These are phyloP conservation scores for Pythium aquatile DNA, from an alignment of 352 stramenopile species.

Conservation along the genomic window DNA sequence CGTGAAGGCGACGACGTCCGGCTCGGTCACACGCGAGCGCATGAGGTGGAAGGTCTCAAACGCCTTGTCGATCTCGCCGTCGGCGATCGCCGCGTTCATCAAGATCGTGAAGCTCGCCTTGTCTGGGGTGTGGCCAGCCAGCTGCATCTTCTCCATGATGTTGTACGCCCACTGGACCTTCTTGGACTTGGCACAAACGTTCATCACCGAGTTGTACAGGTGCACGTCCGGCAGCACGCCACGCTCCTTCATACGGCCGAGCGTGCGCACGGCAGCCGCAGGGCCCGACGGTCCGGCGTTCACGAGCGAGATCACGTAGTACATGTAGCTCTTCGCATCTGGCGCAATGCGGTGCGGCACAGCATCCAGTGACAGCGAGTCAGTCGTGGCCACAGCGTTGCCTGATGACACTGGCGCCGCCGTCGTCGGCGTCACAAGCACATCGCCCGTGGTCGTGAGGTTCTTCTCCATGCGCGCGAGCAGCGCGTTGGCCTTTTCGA, in stretches of 20 bases:
- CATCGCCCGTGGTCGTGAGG: slow-evolving; percentile 24
- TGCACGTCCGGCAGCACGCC: slow-evolving; percentile 53
- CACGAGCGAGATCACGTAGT: slow-evolving; percentile 67
- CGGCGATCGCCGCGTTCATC: slow-evolving; percentile 73
- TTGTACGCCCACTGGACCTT: slow-evolving; percentile 79
- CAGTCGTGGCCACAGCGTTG: slow-evolving; percentile 4
- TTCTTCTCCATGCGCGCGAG: slow-evolving; percentile 76
- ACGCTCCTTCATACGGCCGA: slow-evolving; percentile 80
- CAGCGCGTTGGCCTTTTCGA: slow-evolving; percentile 66
- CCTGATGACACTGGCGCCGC: not conserved
- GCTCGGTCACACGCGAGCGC: slow-evolving; percentile 68
- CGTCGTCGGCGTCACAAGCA: not conserved
- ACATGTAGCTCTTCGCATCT: slow-evolving; percentile 70
- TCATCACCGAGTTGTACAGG: slow-evolving; percentile 83
- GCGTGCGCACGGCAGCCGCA: slow-evolving; percentile 55
- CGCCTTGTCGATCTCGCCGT: slow-evolving; percentile 72
- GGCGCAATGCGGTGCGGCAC: slow-evolving; percentile 52
- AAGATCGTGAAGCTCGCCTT: slow-evolving; percentile 75
- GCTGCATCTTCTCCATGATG: slow-evolving; percentile 85
- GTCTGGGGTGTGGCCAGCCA: slow-evolving; percentile 61
- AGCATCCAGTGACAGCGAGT: slow-evolving; percentile 36
- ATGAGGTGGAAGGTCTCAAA: slow-evolving; percentile 87
- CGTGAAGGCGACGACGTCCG: slow-evolving; percentile 68
- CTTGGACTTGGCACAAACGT: slow-evolving; percentile 66
- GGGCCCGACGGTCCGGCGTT: slow-evolving; percentile 40